Evolutionary conservation across 257 asterid species (phyloP).

Genomic region (Scutellaria baicalensis): DNA sequence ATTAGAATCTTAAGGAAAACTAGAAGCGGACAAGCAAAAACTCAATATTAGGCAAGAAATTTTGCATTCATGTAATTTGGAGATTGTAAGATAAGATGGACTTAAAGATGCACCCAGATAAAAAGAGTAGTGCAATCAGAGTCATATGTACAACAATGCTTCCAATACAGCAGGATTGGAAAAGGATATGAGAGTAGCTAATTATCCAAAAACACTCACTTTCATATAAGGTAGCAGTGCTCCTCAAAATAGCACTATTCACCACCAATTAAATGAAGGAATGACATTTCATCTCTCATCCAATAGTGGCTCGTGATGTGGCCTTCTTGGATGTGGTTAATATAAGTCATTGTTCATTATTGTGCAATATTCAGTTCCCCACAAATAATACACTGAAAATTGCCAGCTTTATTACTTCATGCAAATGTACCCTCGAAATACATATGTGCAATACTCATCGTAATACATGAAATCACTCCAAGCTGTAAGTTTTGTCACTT

Average conservation of each 20-base stretch:
- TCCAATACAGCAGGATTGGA: background rate
- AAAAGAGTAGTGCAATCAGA: background rate
- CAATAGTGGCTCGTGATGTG: background rate
- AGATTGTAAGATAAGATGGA: background rate
- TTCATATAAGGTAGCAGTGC: background rate
- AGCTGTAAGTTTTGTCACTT: background rate
- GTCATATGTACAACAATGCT: background rate
- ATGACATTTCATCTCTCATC: background rate
- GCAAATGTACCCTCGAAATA: background rate
- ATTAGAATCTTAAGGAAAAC: background rate
- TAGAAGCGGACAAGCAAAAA: background rate
- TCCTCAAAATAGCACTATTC: background rate
- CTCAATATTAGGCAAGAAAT: background rate
- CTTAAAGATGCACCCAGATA: background rate
- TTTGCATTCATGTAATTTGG: background rate
- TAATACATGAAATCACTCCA: background rate
- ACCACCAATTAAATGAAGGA: background rate
- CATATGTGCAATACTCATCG: background rate
- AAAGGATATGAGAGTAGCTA: background rate
- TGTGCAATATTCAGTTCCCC: background rate
- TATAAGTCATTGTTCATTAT: background rate
- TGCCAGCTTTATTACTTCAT: background rate
- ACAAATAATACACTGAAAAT: background rate
- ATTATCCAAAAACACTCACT: background rate
- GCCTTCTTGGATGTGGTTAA: background rate